Evolutionary conservation across 2,329 filamentous ascomycete species (phyloP), one percentile per base, ranked within the genome.

Genomic region (Neospermospora avenae): DNA sequence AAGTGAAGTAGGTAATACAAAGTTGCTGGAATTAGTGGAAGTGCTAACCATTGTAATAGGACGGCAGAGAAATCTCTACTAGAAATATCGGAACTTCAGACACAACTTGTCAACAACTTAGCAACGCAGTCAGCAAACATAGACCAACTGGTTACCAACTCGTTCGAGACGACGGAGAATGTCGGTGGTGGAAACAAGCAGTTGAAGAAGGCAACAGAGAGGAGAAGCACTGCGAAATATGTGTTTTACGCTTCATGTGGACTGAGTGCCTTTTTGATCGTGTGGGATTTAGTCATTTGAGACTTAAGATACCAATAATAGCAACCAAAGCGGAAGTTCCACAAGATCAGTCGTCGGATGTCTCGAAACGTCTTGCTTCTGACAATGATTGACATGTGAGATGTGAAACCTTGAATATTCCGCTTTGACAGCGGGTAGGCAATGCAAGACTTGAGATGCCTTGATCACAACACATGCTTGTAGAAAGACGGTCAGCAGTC

Each of bases 1-100:
- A 98, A 81, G 91, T 98, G 67, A 90, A 89, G 90, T 96, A 83
- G 57, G 89, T 63, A 46, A n/a, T 22, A 44, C 2, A n/a, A 22
- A 11, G 28, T 51, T 49, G 14, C 2, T 13, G 20, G 16, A 3
- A 5, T 10, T 20, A 25, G 20, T 18, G 3, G n/a, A 2, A 18
- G 24, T 48, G 41, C 63, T 70, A 37, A 70, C 28, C 14, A 51
- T 10, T 55, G 31, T 20, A 31, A 61, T 70, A 96, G 91, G 70
- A 89, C 88, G 25, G 92, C 92, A 0, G 92, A 99, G 74, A 91
- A 90, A 73, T 96, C 92, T 0, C 82, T 99, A 5, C 75, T 96
- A 3, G 95, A 99, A 74, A 97, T 99, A 64, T 89, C 91, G 7
- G 92, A 96, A 72, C 80, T 99, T 55, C 95, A 99, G 73, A 91